Conservation (phyloP, 2,329 filamentous ascomycete genomes). For the Exophiala phaeomuriformis region DNA sequence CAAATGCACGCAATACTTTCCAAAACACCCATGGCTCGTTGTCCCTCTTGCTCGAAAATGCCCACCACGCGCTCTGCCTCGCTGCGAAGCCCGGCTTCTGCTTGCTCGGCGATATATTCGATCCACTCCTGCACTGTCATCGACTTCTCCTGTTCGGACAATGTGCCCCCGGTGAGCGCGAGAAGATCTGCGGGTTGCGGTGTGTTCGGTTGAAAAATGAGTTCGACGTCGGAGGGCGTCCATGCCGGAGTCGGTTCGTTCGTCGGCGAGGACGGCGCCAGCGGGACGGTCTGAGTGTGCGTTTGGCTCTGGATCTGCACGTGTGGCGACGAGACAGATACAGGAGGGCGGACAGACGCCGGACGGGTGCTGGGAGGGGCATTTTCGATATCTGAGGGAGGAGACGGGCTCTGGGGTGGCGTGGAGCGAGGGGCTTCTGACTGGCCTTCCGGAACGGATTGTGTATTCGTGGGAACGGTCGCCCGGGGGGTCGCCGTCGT, state of each 20-base stretch:
- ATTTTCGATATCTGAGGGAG: constrained; percentile 63
- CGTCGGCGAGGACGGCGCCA: constrained; percentile 55
- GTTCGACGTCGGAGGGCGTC: constrained; percentile 69
- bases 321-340: constrained; percentile 1
- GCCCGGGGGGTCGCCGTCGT: background rate
- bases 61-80: constrained; percentile 80
- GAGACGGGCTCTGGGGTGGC: constrained; percentile 10
- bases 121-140: constrained; percentile 98
- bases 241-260: constrained; percentile 51
- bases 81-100: constrained; percentile 67
- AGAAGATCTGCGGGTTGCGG: constrained; percentile 41
- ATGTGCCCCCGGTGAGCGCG: constrained; percentile 42
- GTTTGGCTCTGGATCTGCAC: background rate
- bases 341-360: constrained; percentile 39
- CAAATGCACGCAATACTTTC: constrained; percentile 59
- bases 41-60: constrained; percentile 75
- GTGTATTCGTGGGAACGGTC: background rate
- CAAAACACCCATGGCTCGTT: constrained; percentile 66
- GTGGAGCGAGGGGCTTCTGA: background rate
- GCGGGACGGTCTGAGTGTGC: constrained; percentile 15
- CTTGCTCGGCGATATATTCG: constrained; percentile 66
- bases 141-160: constrained; percentile 69
- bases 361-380: constrained; percentile 62
- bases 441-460: background rate
- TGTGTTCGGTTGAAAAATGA: constrained; percentile 49